Evolutionary conservation across 495 filamentous ascomycete genomes (phyloP).

Genomic region (Paragyromitra xinjiangensis): DNA sequence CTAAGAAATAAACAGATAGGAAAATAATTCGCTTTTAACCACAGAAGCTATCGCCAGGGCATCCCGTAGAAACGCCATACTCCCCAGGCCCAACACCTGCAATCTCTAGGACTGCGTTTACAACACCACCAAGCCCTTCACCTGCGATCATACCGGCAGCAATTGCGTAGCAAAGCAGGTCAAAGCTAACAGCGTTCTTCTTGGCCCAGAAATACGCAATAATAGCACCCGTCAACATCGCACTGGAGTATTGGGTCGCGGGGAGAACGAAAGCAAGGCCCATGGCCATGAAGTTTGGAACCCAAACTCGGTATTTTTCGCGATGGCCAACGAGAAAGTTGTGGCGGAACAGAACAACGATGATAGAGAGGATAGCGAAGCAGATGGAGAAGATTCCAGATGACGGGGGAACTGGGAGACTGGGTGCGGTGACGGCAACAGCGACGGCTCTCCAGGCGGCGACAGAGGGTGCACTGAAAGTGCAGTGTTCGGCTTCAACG

Average conservation of each 20-base stretch:
- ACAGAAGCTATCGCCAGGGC: slow-evolving; percentile 61
- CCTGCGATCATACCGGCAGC: slow-evolving; percentile 75
- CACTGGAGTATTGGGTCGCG: slow-evolving; percentile 65
- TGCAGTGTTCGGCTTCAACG: slow-evolving; percentile 60
- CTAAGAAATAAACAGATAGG: background rate
- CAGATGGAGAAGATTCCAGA: slow-evolving; percentile 62
- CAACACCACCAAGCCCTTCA: slow-evolving; percentile 72
- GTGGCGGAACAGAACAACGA: slow-evolving; percentile 66
- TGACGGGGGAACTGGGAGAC: slow-evolving; percentile 65
- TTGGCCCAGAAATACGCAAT: slow-evolving; percentile 69
- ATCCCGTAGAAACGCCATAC: slow-evolving; percentile 64
- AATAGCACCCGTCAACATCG: slow-evolving; percentile 68
- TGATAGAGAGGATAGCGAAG: slow-evolving; percentile 58
- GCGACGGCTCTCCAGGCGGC: slow-evolving; percentile 73
- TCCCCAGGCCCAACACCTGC: slow-evolving; percentile 62
- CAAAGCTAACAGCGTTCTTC: slow-evolving; percentile 66
- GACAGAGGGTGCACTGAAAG: slow-evolving; percentile 70
- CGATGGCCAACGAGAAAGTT: slow-evolving; percentile 65
- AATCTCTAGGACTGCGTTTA: slow-evolving; percentile 67
- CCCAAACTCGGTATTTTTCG: slow-evolving; percentile 67
- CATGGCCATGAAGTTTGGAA: slow-evolving; percentile 75
- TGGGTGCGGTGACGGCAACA: slow-evolving; percentile 69
- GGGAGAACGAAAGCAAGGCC: slow-evolving; percentile 72
- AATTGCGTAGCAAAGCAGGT: slow-evolving; percentile 71
- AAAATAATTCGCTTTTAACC: slow-evolving; percentile 34